These are phyloP conservation scores for Malassezia pachydermatis DNA, from an alignment of 1,284 basidiomycete genomes.

Conservation along the genomic window DNA sequence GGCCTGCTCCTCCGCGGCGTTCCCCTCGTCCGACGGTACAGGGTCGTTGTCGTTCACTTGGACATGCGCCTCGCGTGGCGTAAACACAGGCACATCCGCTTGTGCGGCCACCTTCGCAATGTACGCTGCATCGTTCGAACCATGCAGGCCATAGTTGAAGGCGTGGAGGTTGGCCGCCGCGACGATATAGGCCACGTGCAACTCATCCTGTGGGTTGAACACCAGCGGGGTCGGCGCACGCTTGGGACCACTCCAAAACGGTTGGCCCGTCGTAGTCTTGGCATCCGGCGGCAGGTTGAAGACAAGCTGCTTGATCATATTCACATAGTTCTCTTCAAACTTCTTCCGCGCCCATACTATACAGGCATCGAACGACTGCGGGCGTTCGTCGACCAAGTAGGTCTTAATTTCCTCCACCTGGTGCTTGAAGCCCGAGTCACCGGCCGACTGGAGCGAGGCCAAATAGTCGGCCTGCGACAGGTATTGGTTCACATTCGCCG, in stretches of 20 bases:
- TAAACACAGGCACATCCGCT: conserved; percentile 85
- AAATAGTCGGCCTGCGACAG: conserved; percentile 93
- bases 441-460: conserved; percentile 68
- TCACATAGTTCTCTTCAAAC: conserved; percentile 90
- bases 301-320: conserved; percentile 83
- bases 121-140: conserved; percentile 65
- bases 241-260: conserved; percentile 71
- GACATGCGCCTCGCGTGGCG: conserved; percentile 80
- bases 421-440: conserved; percentile 30
- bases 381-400: conserved; percentile 82
- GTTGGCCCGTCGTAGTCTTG: conserved; percentile 74
- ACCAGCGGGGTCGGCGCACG: conserved; percentile 84
- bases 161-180: conserved; percentile 93
- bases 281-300: conserved; percentile 91
- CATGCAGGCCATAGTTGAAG: conserved; percentile 93
- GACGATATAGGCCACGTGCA: conserved; percentile 80
- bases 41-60: conserved; percentile 89
- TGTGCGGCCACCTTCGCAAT: conserved; percentile 77
- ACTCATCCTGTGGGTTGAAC: conserved; percentile 64
- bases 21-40: conserved; percentile 55
- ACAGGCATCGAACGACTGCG: conserved; percentile 91
- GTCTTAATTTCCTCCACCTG: conserved; percentile 83
- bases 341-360: conserved; percentile 91
- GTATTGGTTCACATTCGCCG: conserved; percentile 89
- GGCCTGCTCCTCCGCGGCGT: conserved; percentile 17